Evolutionary conservation across 805 yeast species (phyloP).

Genomic region (Pichia exigua): DNA sequence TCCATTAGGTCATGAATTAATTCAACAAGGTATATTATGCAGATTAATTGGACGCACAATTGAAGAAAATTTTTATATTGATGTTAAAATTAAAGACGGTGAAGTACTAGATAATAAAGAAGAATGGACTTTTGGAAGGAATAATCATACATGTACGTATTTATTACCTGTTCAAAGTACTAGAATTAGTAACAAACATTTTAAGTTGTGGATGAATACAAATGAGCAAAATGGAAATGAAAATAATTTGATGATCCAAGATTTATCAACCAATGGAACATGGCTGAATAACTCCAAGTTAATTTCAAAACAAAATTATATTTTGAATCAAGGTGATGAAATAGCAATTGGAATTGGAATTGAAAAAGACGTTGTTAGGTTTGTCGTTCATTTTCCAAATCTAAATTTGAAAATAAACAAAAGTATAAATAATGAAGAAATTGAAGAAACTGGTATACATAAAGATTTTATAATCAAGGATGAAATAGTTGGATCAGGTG

Average conservation of each 20-base stretch:
- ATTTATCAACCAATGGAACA: slow-evolving; percentile 88
- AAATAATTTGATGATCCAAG: slow-evolving; percentile 47
- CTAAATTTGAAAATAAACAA: slow-evolving; percentile 1
- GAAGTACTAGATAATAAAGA: slow-evolving; percentile 13
- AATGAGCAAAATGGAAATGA: not conserved
- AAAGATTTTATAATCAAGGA: slow-evolving; percentile 64
- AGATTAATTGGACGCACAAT: slow-evolving; percentile 29
- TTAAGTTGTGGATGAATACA: slow-evolving; percentile 47
- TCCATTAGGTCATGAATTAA: slow-evolving; percentile 20
- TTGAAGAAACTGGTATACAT: slow-evolving; percentile 22
- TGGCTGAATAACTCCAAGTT: slow-evolving; percentile 67
- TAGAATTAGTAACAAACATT: slow-evolving; percentile 68
- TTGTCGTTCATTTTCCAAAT: slow-evolving; percentile 42
- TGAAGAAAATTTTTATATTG: slow-evolving; percentile 23
- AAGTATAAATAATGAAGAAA: not conserved
- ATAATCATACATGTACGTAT: slow-evolving; percentile 51
- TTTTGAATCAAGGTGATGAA: slow-evolving; percentile 88
- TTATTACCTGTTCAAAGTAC: slow-evolving; percentile 50
- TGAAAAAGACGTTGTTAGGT: slow-evolving; percentile 52
- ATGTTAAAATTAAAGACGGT: slow-evolving; percentile 20
- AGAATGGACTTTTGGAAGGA: slow-evolving; percentile 59
- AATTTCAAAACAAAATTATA: slow-evolving; percentile 70
- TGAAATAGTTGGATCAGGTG: slow-evolving; percentile 94
- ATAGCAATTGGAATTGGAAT: slow-evolving; percentile 86
- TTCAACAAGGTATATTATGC: slow-evolving; percentile 28